Conservation (phyloP, 148 eudicot species). For the Fagopyrum esculentum region DNA sequence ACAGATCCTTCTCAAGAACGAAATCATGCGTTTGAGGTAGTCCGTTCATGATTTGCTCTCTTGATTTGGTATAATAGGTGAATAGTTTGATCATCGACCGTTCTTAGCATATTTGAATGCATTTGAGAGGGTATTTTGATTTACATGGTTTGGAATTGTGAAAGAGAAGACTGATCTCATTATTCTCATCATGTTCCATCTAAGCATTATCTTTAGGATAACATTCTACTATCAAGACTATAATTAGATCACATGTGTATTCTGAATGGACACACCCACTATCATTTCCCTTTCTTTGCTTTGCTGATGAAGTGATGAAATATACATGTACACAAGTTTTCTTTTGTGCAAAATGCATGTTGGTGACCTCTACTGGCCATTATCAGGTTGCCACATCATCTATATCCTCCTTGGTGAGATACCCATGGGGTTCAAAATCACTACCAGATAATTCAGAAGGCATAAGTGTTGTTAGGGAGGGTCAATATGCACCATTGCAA, state of each 20-base stretch:
- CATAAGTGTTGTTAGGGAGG: conserved; percentile 14
- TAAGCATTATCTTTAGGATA: neutral
- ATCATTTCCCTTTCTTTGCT: neutral
- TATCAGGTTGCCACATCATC: conserved; percentile 42
- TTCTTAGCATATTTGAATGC: neutral
- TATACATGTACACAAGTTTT: neutral
- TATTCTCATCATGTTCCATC: neutral
- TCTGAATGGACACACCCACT: neutral
- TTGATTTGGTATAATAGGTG: neutral
- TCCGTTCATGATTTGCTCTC: neutral
- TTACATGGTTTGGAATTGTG: neutral
- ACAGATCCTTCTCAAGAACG: conserved; percentile 49
- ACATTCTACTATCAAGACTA: neutral
- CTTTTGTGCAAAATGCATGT: neutral
- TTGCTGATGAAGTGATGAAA: neutral
- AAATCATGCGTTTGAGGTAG: conserved; percentile 36
- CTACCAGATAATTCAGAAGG: conserved; percentile 14
- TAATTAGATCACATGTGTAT: neutral
- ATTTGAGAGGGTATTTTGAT: neutral
- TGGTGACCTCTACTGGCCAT: conserved; percentile 8
- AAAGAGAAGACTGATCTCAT: neutral
- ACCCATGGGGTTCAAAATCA: conserved; percentile 52
- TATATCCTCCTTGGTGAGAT: conserved; percentile 37
- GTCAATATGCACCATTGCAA: conserved; percentile 34
- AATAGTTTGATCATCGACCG: neutral